Evolutionary conservation across 257 asterid genomes (phyloP).

Genomic region (Rubia yunnanensis): DNA sequence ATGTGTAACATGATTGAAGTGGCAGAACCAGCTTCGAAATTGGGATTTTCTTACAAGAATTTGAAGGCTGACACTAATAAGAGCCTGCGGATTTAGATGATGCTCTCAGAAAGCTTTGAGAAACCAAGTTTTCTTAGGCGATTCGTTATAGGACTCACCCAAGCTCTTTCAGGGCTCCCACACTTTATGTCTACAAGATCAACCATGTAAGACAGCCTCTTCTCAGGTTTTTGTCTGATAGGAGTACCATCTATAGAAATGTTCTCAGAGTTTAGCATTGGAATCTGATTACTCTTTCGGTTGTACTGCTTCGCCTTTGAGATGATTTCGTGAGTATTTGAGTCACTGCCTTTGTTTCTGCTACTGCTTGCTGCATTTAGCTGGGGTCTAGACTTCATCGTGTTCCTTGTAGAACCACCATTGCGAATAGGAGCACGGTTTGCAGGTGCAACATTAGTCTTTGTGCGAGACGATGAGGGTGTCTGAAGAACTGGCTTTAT

Average conservation of each 20-base stretch:
- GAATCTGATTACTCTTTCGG: conserved; percentile 42
- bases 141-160: conserved; percentile 50
- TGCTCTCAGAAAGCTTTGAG: conserved; percentile 49
- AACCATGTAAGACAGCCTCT: conserved; percentile 36
- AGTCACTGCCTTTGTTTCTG: conserved; percentile 9
- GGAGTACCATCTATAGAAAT: conserved; percentile 51
- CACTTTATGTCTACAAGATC: conserved; percentile 77
- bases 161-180: conserved; percentile 42
- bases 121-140: conserved; percentile 61
- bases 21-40: conserved; percentile 21
- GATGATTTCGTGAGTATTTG: conserved; percentile 23
- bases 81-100: conserved; percentile 21
- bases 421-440: conserved; percentile 19
- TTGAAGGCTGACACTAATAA: conserved; percentile 29
- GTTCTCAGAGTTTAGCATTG: conserved; percentile 51
- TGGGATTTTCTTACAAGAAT: conserved; percentile 29
- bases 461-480: conserved; percentile 11
- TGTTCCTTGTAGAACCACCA: conserved; percentile 25
- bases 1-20: conserved; percentile 47
- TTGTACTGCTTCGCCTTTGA: conserved; percentile 35
- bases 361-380: conserved; percentile 52
- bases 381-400: conserved; percentile 24
- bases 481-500: conserved; percentile 28
- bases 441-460: conserved; percentile 4
- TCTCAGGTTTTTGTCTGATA: conserved; percentile 37